Evolutionary conservation across 2,329 filamentous ascomycete species (phyloP).

Genomic region (Phialemoniopsis sp.): DNA sequence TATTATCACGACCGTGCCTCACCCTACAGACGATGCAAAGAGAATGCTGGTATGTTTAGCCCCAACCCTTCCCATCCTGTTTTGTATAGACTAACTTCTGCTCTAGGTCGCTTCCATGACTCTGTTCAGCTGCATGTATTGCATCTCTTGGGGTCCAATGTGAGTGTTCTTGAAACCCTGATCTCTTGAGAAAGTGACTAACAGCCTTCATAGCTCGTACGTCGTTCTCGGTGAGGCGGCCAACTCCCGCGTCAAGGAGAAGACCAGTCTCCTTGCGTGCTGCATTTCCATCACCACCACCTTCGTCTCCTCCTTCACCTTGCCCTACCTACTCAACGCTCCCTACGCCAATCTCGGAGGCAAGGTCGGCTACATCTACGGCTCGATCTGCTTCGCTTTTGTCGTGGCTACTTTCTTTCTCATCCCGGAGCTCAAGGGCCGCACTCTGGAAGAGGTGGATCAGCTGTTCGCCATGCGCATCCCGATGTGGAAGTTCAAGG

Average conservation of each 20-base stretch:
- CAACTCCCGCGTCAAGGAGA: conserved; percentile 19
- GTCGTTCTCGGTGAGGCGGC: conserved; percentile 18
- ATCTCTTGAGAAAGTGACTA: background rate
- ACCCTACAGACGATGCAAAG: conserved; percentile 2
- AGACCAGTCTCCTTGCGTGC: conserved; percentile 20
- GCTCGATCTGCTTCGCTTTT: conserved; percentile 27
- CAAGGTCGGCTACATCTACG: conserved; percentile 35
- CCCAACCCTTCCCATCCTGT: background rate
- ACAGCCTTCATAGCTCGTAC: conserved; percentile 12
- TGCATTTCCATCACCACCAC: conserved; percentile 22
- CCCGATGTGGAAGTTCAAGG: conserved; percentile 3
- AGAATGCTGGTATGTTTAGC: conserved; percentile 7
- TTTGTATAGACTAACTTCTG: background rate
- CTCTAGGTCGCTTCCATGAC: conserved; percentile 16
- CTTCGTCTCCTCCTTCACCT: conserved; percentile 26
- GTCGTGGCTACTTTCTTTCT: conserved; percentile 35
- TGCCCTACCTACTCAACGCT: conserved; percentile 29
- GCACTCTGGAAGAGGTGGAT: conserved; percentile 39
- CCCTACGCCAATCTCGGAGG: conserved; percentile 26
- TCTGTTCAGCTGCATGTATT: conserved; percentile 16
- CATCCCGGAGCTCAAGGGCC: conserved; percentile 38
- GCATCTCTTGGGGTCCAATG: conserved; percentile 19
- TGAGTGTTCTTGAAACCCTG: conserved; percentile 6
- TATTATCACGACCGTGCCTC: conserved; percentile 9
- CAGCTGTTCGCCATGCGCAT: conserved; percentile 25